Evolutionary conservation across 768 basidiomycete genomes (phyloP), one percentile per base, ranked within the genome.

Genomic region (Xanthoconium purpureum): DNA sequence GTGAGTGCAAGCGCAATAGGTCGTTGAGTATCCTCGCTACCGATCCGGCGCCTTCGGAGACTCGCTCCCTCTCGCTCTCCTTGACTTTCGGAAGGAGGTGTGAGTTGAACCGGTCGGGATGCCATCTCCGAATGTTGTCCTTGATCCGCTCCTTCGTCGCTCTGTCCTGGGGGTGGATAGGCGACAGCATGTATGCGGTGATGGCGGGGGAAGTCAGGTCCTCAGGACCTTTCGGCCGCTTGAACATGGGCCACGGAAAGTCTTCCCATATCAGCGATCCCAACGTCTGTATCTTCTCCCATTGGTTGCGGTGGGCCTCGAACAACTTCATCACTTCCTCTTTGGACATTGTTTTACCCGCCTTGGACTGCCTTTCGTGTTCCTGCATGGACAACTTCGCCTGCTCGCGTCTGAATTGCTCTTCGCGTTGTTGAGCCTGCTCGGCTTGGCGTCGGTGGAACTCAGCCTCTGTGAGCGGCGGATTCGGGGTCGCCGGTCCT

Each of bases 81-180:
- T 74, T 71, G 47, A 91, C 87, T 70, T 84, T 84, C 12, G 78
- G 73, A 65, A 91, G 68, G 51, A 82, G 73, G 68, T 86, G 84
- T 36, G 83, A 83, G 61, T 91, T 86, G 65, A 92, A 91, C 35
- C 87, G 83, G 71, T 92, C 90, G 5, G 90, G 89, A 71, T 92
- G 89, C 89, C 89, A 92, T 60, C 79, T 74, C 70, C 81, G 80
- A 62, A 92, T 78, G 52, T 84, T 82, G 57, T 91, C 89, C 74
- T 84, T 88, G 60, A 90, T 77, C 14, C 88, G 83, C 62, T 91
- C 89, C 73, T 87, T 88, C 48, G 76, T 63, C 46, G 74, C 74
- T 70, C 79, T 82, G 48, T 76, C 61, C 63, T 77, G 80, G 1
- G 84, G 81, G 58, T 82, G 79, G 55, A 80, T 68, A 12, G 80